phyloP scores from a whole-genome alignment of 2,329 filamentous ascomycete species.

The Exophiala xenobiotica region DNA sequence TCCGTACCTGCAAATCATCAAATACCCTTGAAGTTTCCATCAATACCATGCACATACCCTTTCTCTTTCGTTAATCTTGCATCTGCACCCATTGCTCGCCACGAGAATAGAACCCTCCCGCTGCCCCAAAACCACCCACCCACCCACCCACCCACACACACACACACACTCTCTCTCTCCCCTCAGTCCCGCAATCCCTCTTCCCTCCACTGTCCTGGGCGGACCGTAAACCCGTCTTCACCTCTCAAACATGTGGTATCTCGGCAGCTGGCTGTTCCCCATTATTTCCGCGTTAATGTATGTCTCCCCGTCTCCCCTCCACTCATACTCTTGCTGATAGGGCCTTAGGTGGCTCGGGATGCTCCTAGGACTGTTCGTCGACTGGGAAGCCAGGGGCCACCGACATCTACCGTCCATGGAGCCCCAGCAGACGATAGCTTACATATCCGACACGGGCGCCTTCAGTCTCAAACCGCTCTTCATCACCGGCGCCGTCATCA shows the following conservation, averaged over 20 bases:
- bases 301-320: background rate
- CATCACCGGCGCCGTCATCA: slow-evolving; percentile 60
- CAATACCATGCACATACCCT: too few species aligned
- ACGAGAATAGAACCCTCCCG: too few species aligned
- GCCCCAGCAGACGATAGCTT: slow-evolving; percentile 54
- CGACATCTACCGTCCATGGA: slow-evolving; percentile 56
- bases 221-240: background rate
- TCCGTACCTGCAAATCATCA: too few species aligned
- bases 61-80: too few species aligned
- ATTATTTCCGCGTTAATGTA: slow-evolving; percentile 55
- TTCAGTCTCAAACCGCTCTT: slow-evolving; percentile 61
- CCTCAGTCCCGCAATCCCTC: background rate
- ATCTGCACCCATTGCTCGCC: too few species aligned
- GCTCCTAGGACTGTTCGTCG: slow-evolving; percentile 60
- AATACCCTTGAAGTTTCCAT: too few species aligned
- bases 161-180: background rate
- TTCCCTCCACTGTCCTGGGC: slow-evolving; percentile 6
- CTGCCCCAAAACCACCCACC: too few species aligned
- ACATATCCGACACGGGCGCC: slow-evolving; percentile 59
- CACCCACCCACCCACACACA: background rate
- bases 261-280: slow-evolving; percentile 48
- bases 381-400: slow-evolving; percentile 54
- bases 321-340: background rate
- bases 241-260: slow-evolving; percentile 27
- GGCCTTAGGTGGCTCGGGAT: slow-evolving; percentile 53